phyloP scores from a whole-genome alignment of 257 asterid genomes.

The Phtheirospermum japonicum region DNA sequence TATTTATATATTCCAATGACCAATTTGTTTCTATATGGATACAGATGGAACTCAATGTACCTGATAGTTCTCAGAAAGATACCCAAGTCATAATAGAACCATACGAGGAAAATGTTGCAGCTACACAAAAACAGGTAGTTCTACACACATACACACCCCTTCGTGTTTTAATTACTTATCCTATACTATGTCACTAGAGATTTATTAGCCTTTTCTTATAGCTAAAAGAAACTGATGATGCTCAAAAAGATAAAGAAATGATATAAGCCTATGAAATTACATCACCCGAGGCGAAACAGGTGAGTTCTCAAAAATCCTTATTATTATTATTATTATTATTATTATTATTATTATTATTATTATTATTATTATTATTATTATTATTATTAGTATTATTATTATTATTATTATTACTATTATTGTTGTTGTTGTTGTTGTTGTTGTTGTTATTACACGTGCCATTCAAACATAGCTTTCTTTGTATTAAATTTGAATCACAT shows the following conservation, averaged over 20 bases:
- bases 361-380: too few relatives aligned
- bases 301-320: too few relatives aligned
- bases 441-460: too few relatives aligned
- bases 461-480: too few relatives aligned
- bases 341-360: too few relatives aligned
- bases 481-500: too few relatives aligned
- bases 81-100: constrained; percentile 15
- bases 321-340: too few relatives aligned
- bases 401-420: too few relatives aligned
- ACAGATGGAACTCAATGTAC: constrained; percentile 14
- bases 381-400: too few relatives aligned
- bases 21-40: constrained; percentile 7
- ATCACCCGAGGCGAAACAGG: constrained; percentile 14
- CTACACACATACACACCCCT: neutral
- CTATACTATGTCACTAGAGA: neutral
- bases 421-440: too few relatives aligned
- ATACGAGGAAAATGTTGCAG: constrained; percentile 9
- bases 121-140: constrained; percentile 21
- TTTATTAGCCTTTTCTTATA: neutral
- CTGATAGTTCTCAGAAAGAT: constrained; percentile 18
- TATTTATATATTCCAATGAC: too few relatives aligned
- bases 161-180: neutral
- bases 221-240: constrained; percentile 14
- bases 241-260: constrained; percentile 7
- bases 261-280: neutral